Evolutionary conservation across 2,329 filamentous ascomycete species (phyloP).

Genomic region (Coniella lustricola): DNA sequence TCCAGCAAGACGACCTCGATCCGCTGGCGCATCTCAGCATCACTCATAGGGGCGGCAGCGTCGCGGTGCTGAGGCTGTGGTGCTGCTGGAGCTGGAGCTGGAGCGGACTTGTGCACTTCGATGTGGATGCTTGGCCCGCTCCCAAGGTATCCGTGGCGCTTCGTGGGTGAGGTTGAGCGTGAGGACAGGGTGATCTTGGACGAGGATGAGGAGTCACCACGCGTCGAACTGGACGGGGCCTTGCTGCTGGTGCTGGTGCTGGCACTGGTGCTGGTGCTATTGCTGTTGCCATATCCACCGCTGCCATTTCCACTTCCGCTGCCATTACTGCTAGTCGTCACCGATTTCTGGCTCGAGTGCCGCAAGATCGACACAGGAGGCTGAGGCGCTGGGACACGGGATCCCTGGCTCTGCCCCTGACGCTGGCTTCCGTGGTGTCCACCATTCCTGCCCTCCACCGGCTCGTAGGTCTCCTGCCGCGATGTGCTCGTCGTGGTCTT

Average conservation of each 20-base stretch:
- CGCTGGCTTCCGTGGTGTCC: too few species aligned
- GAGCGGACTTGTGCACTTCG: constrained; percentile 10
- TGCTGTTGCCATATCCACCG: too few species aligned
- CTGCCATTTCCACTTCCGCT: too few species aligned
- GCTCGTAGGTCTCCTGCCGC: too few species aligned
- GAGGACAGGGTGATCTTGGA: constrained; percentile 2
- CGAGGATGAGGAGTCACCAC: constrained; percentile 2
- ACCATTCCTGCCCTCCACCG: too few species aligned
- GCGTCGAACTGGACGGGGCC: neutral
- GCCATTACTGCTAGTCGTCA: neutral
- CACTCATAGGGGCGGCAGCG: neutral
- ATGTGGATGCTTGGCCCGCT: constrained; percentile 9
- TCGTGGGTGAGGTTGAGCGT: neutral
- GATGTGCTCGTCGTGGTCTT: neutral
- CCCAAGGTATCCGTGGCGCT: constrained; percentile 1
- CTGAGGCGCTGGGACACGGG: neutral
- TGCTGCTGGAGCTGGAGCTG: neutral
- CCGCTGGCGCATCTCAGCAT: constrained; percentile 8
- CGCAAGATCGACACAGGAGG: constrained; percentile 9
- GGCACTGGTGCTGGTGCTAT: too few species aligned
- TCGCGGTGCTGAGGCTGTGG: neutral
- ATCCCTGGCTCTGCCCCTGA: neutral
- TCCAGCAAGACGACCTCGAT: constrained; percentile 11
- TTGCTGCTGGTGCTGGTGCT: constrained; percentile 5
- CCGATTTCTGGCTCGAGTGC: constrained; percentile 4